Conservation (phyloP, 2,329 filamentous ascomycete species). For the Arthrobotrys megalospora region DNA sequence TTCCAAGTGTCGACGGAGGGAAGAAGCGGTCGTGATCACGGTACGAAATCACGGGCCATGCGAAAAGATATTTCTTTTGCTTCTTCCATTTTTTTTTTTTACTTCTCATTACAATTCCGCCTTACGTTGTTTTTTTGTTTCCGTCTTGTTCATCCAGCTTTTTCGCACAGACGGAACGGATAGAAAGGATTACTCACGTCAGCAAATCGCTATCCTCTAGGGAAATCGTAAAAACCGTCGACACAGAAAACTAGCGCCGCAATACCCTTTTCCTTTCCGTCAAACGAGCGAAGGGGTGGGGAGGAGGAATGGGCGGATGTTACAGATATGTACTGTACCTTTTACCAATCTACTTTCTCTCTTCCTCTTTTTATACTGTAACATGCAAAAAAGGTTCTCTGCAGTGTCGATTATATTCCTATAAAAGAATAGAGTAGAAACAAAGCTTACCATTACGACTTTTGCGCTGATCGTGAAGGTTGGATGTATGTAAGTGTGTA, state of each 20-base stretch:
- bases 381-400: conserved; percentile 3
- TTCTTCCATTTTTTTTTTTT: conserved; percentile 13
- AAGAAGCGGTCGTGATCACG: conserved; percentile 17
- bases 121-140: background rate
- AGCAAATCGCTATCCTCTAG: background rate
- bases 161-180: conserved; percentile 17
- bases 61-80: background rate
- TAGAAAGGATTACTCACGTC: conserved; percentile 31
- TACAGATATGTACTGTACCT: conserved; percentile 22
- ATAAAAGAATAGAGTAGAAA: conserved; percentile 16
- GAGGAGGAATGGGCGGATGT: conserved; percentile 30
- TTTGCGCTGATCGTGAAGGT: too few relatives aligned
- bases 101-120: background rate
- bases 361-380: background rate
- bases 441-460: background rate
- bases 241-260: too few relatives aligned
- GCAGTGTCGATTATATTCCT: conserved; percentile 50
- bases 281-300: background rate
- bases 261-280: background rate
- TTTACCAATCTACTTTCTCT: conserved; percentile 1
- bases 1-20: conserved; percentile 13
- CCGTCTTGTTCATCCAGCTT: background rate
- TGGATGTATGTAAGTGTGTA: background rate
- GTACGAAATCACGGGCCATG: conserved; percentile 10
- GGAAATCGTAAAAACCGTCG: background rate